Base-by-base conservation (phyloP, 2,329 filamentous ascomycete species). In the Fusarium pseudocircinatum region DNA sequence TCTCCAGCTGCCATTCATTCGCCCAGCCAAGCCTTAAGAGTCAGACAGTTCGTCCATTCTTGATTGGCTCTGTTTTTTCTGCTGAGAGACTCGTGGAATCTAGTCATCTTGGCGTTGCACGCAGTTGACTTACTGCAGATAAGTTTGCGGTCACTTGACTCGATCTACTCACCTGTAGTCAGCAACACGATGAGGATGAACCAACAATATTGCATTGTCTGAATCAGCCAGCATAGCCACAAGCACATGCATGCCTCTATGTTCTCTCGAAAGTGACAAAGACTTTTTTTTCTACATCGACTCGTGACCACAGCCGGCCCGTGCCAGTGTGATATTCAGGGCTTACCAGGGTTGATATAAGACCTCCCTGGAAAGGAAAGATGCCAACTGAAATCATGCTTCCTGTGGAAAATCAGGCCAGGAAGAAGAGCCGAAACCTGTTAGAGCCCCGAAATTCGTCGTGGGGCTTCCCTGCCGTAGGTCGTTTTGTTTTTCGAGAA, bases 391-490 rank as follows among this genome's bases (percentile, higher is more conserved):
- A 63, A 54, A 69, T 67, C 64, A 67, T 67, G 46, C 70, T 67
- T 58, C 47, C 49, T 60, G 34, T 57, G 70, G 49, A 50, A 60
- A 46, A 49, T 60, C 50, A 70, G 64, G 52, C 71, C 54, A 74
- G 72, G 67, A 72, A 66, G 59, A 68, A 67, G 56, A 70, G 67
- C 73, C 74, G 63, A 74, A 77, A 75, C 62, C 63, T 73, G 72
- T 70, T 60, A 57, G 53, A 70, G 52, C 56, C 28, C 75, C 74
- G 74, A 77, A 70, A 76, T 77, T 75, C 60, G 59, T 56, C 70
- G 56, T 72, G 64, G 70, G 65, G 54, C 72, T 60, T 42, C 60
- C 57, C 63, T 68, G 47, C 18, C 6, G 14, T 16, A 40, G 47
- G 63, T 30, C 40, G 56, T 47, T 68, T 57, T 57, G 54, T 57